A percentile compares a stretch with the other conserved stretches of the same genome.
These are phyloP conservation scores for Plasmodium billcollinsi DNA, from an alignment of 169 alveolate species.

Conservation along the genomic window DNA sequence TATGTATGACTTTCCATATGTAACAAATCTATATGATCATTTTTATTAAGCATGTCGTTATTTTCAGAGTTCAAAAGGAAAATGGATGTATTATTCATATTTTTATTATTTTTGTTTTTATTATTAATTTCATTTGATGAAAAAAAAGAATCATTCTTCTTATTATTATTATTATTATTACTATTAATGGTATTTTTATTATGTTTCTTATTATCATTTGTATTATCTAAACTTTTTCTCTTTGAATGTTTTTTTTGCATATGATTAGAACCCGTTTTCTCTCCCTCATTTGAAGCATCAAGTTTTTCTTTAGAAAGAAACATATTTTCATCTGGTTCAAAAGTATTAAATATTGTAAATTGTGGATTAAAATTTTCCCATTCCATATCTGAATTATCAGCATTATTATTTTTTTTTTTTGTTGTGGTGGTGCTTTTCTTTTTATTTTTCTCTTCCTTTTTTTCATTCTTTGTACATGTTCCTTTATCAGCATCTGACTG, in stretches of 20 bases:
- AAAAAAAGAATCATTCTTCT: background rate
- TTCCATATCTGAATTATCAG: constrained; percentile 45
- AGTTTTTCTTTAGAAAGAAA: background rate
- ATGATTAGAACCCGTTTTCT: constrained; percentile 1
- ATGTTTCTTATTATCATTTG: background rate
- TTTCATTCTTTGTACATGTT: background rate
- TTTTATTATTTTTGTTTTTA: too few relatives aligned
- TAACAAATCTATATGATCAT: background rate
- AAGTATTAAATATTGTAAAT: constrained; percentile 13
- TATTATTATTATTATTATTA: constrained; percentile 26
- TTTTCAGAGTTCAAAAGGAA: too few relatives aligned
- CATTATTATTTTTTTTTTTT: constrained; percentile 6
- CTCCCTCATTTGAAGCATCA: constrained; percentile 6
- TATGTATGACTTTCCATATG: background rate
- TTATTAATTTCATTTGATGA: constrained; percentile 26
- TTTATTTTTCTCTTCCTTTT: constrained; percentile 11
- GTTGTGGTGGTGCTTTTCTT: background rate
- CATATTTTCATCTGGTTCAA: background rate
- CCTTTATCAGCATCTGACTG: background rate
- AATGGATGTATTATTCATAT: too few relatives aligned
- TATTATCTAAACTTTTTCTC: constrained; percentile 2
- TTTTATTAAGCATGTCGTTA: too few relatives aligned
- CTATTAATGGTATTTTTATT: background rate
- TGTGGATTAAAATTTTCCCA: constrained; percentile 72
- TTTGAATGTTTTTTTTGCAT: background rate